Evolutionary conservation across 2,329 filamentous ascomycete genomes (phyloP), one percentile per base, ranked within the genome.

Genomic region (Dactylellina parvicollis): DNA sequence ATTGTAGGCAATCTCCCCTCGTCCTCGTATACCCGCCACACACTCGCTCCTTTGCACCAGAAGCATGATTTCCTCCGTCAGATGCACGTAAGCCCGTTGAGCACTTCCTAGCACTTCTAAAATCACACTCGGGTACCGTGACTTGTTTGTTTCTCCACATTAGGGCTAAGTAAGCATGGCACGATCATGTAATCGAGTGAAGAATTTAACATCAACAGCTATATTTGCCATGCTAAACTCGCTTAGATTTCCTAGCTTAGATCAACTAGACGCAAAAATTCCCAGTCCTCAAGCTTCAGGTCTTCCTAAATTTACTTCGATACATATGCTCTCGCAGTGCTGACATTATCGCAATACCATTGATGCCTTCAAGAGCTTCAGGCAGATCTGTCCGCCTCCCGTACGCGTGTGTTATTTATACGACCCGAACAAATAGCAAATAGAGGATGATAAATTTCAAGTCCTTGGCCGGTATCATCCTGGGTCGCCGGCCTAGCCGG

Each of bases 21-120:
- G 50, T 49, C 36, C 67, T 72, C 67, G 67, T 72, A 72, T 72
- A 64, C 59, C 46, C 47, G 59, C 55, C 59, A 64, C 59, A 72
- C 56, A 47, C 55, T 56, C 42, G 16, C 16, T 18, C 30, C 10
- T 28, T 26, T 42, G 40, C 28, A 42, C 52, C 47, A 22, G 32
- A 42, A 56, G 34, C 10, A 7, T 40, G 8, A n/a, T 52, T 46
- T 9, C 22, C 50, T 38, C 52, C n/a, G 32, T 46, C 62, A 46
- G 34, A 44, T 49, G 26, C 62, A 57, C 59, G 62, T 59, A 38
- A 50, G 38, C 62, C 54, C 22, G 32, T 40, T 59, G 38, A 32
- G 32, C 20, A 46, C 26, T 36, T 50, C 38, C 38, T 47, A 44
- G 42, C 49, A 42, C n/a, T 28, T n/a, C 20, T 42, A 52, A 22